Conservation (phyloP, 495 filamentous ascomycete genomes). For the Podospora comata region DNA sequence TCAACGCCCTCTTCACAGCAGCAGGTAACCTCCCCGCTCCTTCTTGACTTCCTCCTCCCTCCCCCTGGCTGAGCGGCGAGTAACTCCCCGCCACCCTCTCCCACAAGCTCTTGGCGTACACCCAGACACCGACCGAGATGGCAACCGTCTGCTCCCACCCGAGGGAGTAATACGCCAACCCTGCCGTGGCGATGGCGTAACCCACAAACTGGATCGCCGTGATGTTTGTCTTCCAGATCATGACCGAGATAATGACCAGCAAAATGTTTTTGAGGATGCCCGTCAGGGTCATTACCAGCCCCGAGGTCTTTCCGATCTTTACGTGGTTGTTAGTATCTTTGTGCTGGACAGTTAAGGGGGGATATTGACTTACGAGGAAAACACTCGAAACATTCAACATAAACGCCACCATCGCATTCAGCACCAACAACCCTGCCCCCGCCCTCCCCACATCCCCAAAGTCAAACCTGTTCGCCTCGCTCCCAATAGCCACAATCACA, state of each 20-base stretch:
- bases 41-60: not conserved
- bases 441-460: conserved; percentile 53
- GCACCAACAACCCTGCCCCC: conserved; percentile 55
- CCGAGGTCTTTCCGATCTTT: conserved; percentile 73
- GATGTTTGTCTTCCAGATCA: conserved; percentile 64
- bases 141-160: conserved; percentile 65
- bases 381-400: conserved; percentile 73
- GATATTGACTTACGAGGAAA: conserved; percentile 55
- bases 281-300: conserved; percentile 70
- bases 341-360: not conserved
- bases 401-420: conserved; percentile 73
- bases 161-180: conserved; percentile 66
- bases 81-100: conserved; percentile 35
- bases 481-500: conserved; percentile 56
- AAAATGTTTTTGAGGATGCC: conserved; percentile 77
- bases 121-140: conserved; percentile 50
- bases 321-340: not conserved
- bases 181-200: conserved; percentile 61
- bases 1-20: conserved; percentile 61
- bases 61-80: conserved; percentile 14
- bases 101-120: conserved; percentile 59
- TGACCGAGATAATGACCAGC: conserved; percentile 60
- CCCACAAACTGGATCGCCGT: conserved; percentile 59
- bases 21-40: conserved; percentile 47
- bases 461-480: conserved; percentile 55